Conservation (phyloP, 257 asterid species). For the Solanum chmielewskii region DNA sequence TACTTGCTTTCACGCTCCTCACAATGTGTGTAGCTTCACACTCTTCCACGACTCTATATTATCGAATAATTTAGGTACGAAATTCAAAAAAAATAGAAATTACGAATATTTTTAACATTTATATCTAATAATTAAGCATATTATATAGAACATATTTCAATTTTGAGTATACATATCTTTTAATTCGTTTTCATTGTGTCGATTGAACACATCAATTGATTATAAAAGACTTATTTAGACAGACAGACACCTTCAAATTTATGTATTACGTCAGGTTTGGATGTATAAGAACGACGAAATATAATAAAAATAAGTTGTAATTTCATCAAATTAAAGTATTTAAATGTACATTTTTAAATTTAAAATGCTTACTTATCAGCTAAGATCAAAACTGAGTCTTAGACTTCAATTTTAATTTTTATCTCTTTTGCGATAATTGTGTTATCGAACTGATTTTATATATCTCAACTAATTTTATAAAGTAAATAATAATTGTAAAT, state of each 20-base stretch:
- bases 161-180: not conserved
- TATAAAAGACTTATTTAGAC: fast-evolving
- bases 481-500: too few relatives aligned
- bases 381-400: not conserved
- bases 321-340: too few relatives aligned
- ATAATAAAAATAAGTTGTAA: too few relatives aligned
- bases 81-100: too few relatives aligned
- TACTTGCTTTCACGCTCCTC: not conserved
- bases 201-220: not conserved
- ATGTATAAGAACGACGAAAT: not conserved
- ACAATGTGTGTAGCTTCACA: not conserved
- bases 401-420: too few relatives aligned
- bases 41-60: not conserved
- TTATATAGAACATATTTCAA: not conserved
- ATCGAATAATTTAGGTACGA: not conserved
- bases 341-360: too few relatives aligned
- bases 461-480: too few relatives aligned
- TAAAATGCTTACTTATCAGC: not conserved
- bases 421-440: too few relatives aligned
- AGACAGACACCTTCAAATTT: not conserved
- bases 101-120: too few relatives aligned
- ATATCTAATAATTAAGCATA: too few relatives aligned
- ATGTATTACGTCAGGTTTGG: not conserved
- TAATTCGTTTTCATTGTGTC: not conserved
- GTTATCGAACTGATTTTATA: not conserved